Evolutionary conservation across 495 filamentous ascomycete species (phyloP), one percentile per base, ranked within the genome.

Genomic region (Viridothelium virens): DNA sequence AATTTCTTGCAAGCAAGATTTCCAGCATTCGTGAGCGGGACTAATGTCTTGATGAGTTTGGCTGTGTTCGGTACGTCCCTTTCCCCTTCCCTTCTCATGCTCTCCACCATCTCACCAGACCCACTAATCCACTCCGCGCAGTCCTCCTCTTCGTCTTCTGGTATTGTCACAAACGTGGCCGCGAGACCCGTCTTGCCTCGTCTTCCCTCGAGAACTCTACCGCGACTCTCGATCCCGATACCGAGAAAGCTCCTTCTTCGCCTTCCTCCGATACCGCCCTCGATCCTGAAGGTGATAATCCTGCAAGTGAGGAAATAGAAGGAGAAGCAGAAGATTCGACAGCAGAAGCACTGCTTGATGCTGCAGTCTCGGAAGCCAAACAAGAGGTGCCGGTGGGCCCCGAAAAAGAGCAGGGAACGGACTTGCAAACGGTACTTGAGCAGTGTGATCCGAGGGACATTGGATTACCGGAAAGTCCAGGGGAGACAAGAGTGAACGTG

Each of bases 121-220:
- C 31, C 31, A 62, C 38, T 37, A 14, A 38, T 14, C 56, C 25
- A 25, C 34, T 50, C 33, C 33, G 46, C 18, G 64, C 68, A 92
- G 89, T 97, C 66, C 80, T 98, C 12, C 77, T 98, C 38, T 91
- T 92, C 73, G 89, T 93, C 62, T 84, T 97, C 67, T 98, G 93
- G 93, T 98, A 98, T 75, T 97, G 91, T 76, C 89, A 97, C 74
- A 96, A 96, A 75, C 86, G 94, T 14, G 94, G 94, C 44, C 84
- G 85, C 16, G 94, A 98, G 77, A 86, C 86, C 14, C 81, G 94
- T 44, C 80, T 96, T 1, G 90, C 66, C 7, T 33, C 53, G 5
- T 33, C 53, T 6, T 59, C 53, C 25, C 53, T 66, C 47, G 63
- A 67, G 34, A 65, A 67, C 36, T 66, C 68, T 62, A 62, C 56